Evolutionary conservation across 2,329 filamentous ascomycete genomes (phyloP), one percentile per base, ranked within the genome.

Genomic region (Podosphaera aphanis): DNA sequence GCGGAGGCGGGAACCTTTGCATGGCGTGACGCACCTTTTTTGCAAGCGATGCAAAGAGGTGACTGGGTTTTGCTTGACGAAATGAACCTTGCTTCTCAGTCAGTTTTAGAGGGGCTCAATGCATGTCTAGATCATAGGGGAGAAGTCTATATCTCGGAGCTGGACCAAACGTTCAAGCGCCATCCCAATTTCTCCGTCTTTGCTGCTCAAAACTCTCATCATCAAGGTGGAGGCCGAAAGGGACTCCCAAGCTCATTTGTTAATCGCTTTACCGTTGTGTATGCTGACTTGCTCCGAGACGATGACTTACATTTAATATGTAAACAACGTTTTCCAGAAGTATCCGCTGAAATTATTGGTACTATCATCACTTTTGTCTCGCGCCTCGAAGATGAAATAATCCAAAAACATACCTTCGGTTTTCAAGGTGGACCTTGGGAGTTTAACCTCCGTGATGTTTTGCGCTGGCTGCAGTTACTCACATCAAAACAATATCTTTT

Each of bases 81-180:
- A 65, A 98, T 98, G 90, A 98, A 98, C 56, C 65, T 98, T 51
- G 90, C 92, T 1, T 95, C 88, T 0, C 90, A 98, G 59, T 93
- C 88, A 3, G 86, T 98, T 1, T 71, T 98, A 1, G 90, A 98
- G 64, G 92, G 90, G 50, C 66, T 98, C 27, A 98, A 98, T 54
- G 88, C 90, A 19, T 95, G 90, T 64, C 70, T 98, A 25, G 90
- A 98, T 61, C 92, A 98, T 60, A 77, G 92, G 61, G 88, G 90
- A 48, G 83, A 94, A 60, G 83, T 93, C 0, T 98, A 94, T 58
- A 77, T 98, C 48, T 84, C 90, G 0, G 92, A 98, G 58, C 70
- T 98, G 11, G 88, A 94, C 56, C 86, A 93, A 56, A 85, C 84
- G 2, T 98, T 98, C 63, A 79, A 80, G 55, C 77, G 84, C 20